These are phyloP conservation scores for Striga asiatica DNA, from an alignment of 257 asterid species.

Conservation along the genomic window DNA sequence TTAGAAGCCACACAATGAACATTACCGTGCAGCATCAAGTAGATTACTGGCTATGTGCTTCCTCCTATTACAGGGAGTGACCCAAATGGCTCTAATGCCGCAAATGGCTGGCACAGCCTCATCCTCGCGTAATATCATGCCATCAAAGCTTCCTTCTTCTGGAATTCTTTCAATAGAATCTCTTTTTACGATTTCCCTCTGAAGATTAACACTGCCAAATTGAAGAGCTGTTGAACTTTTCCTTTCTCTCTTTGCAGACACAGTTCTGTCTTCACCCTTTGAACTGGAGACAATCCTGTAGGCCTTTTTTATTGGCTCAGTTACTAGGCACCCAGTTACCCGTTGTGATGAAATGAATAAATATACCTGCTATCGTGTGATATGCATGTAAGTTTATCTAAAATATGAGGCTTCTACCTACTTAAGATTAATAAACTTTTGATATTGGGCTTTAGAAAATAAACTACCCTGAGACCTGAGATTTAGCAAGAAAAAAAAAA, in stretches of 20 bases:
- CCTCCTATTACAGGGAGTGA: conserved; percentile 62
- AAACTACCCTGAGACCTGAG: too few species aligned
- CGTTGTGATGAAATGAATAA: conserved; percentile 52
- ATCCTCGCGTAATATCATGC: conserved; percentile 38
- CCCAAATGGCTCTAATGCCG: conserved; percentile 94
- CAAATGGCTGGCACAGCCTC: conserved; percentile 53
- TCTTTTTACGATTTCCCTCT: conserved; percentile 48
- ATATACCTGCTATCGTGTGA: conserved; percentile 45
- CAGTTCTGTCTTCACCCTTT: not conserved
- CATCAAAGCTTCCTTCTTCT: conserved; percentile 33
- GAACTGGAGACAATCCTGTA: conserved; percentile 37
- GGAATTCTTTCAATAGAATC: conserved; percentile 20
- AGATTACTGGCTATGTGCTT: conserved; percentile 59
- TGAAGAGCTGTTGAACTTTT: conserved; percentile 35
- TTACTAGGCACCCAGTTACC: conserved; percentile 56
- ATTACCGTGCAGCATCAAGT: conserved; percentile 75
- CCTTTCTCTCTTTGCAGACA: conserved; percentile 21
- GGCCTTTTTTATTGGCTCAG: conserved; percentile 55
- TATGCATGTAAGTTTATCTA: too few species aligned
- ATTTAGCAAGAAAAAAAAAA: too few species aligned
- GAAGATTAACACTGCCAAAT: conserved; percentile 61
- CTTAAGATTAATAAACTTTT: too few species aligned
- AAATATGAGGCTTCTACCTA: too few species aligned
- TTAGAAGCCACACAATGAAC: too few species aligned
- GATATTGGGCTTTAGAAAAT: too few species aligned